These are phyloP conservation scores for Amanita pseudoporphyria DNA, from an alignment of 768 basidiomycete species.

Conservation along the genomic window DNA sequence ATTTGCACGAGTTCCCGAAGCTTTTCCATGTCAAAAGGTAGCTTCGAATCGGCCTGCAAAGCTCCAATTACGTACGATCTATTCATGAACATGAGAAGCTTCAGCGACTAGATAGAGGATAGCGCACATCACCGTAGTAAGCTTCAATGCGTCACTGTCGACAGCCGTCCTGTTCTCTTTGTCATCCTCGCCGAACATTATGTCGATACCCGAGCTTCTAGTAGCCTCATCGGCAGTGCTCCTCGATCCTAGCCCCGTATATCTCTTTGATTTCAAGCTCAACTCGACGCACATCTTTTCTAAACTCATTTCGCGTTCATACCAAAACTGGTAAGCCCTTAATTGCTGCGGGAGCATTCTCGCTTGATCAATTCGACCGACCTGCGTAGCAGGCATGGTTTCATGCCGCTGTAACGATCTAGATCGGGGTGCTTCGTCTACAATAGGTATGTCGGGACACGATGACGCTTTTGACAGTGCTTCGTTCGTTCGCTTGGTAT, in stretches of 20 bases:
- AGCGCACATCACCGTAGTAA: conserved; percentile 23
- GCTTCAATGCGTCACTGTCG: conserved; percentile 12
- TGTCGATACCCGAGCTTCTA: background rate
- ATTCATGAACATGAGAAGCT: background rate
- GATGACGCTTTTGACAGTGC: background rate
- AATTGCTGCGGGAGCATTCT: conserved; percentile 18
- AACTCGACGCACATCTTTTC: conserved; percentile 21
- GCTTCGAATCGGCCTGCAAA: conserved; percentile 17
- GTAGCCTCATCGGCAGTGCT: background rate
- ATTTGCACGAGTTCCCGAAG: conserved; percentile 22
- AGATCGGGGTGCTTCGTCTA: background rate
- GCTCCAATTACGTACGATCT: conserved; percentile 25
- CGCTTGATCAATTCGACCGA: background rate
- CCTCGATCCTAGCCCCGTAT: background rate
- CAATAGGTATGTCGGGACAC: background rate
- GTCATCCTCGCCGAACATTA: background rate
- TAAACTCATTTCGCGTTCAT: conserved; percentile 17
- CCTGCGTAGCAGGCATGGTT: background rate
- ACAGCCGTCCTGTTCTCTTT: background rate
- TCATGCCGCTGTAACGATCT: background rate
- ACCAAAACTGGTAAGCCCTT: conserved; percentile 25
- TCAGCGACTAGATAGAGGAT: background rate
- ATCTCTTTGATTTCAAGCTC: conserved; percentile 12
- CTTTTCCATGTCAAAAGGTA: conserved; percentile 20
- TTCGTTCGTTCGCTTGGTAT: background rate